Conservation (phyloP, 2,329 filamentous ascomycete genomes). For the Alternaria arborescens region DNA sequence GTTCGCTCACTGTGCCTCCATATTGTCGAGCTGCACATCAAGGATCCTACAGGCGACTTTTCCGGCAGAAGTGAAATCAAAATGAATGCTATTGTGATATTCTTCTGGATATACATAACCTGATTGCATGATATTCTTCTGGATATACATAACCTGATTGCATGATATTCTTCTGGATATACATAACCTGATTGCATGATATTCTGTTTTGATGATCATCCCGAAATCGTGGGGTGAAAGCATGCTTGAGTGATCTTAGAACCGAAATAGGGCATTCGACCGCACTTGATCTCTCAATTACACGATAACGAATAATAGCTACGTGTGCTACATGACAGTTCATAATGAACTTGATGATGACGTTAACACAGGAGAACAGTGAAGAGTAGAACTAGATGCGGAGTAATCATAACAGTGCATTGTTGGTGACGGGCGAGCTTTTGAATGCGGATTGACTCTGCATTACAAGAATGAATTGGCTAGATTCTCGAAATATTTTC, state of each 20-base stretch:
- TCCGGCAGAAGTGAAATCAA: background rate
- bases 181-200: no score
- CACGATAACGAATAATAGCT: background rate
- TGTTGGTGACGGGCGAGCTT: background rate
- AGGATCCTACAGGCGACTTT: no score
- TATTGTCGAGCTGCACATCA: background rate
- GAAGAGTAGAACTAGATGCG: background rate
- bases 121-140: no score
- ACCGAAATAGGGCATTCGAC: background rate
- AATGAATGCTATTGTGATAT: background rate
- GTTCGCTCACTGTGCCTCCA: no score
- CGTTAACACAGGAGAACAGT: background rate
- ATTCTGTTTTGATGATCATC: no score
- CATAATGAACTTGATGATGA: background rate
- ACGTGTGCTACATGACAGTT: background rate
- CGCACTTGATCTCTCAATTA: background rate
- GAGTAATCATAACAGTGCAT: background rate
- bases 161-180: background rate
- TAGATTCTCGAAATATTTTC: conserved; percentile 43
- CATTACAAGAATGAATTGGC: conserved; percentile 38
- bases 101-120: background rate
- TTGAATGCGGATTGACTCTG: background rate
- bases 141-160: no score
- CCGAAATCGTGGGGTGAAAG: background rate
- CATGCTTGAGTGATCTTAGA: background rate